phyloP scores from a whole-genome alignment of 257 asterid species.

The Rehmannia glutinosa region DNA sequence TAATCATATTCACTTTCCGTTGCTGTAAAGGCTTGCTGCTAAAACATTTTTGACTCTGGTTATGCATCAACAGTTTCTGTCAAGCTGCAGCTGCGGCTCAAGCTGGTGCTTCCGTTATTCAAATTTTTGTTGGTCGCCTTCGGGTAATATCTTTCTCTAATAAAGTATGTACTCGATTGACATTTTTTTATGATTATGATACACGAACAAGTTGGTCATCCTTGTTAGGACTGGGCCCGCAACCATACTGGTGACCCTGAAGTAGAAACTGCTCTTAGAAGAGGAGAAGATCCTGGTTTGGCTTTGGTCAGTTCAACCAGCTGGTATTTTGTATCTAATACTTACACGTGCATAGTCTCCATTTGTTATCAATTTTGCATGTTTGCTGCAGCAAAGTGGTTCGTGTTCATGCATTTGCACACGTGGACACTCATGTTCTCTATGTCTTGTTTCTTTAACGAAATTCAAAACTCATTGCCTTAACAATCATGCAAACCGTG shows the following conservation, averaged over 20 bases:
- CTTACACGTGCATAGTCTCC: background rate
- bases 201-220: no score
- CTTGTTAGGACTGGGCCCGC: slow-evolving; percentile 94
- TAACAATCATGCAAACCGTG: no score
- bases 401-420: no score
- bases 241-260: slow-evolving; percentile 77
- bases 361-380: background rate
- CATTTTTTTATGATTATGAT: no score
- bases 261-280: slow-evolving; percentile 59
- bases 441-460: no score
- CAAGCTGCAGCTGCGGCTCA: slow-evolving; percentile 99
- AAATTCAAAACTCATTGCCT: no score
- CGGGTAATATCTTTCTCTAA: slow-evolving; percentile 51
- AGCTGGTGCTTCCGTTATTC: slow-evolving; percentile 98
- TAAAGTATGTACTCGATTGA: background rate
- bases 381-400: no score
- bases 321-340: background rate
- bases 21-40: background rate
- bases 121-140: slow-evolving; percentile 94
- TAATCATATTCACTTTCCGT: no score
- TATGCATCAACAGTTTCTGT: slow-evolving; percentile 58
- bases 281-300: slow-evolving; percentile 99
- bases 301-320: slow-evolving; percentile 73
- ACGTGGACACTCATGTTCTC: no score
- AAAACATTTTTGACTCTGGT: slow-evolving; percentile 4